Evolutionary conservation across 129 eudicot genomes (phyloP).

Genomic region (Flaveria trinervia): DNA sequence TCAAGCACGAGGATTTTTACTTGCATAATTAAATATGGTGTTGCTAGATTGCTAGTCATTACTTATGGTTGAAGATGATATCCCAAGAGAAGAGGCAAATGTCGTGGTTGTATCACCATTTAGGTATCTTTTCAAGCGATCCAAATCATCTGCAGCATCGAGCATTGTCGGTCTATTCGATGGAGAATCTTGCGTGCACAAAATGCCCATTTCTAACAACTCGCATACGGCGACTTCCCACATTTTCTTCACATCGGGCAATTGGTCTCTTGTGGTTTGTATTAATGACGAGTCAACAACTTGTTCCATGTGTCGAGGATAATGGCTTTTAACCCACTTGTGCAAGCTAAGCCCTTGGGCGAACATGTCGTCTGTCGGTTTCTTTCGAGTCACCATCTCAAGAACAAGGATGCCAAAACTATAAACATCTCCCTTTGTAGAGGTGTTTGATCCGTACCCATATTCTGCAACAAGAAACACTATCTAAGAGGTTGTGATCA

Average conservation of each 20-base stretch:
- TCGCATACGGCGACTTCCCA: slow-evolving; percentile 55
- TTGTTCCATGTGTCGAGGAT: slow-evolving; percentile 43
- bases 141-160: slow-evolving; percentile 59
- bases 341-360: slow-evolving; percentile 50
- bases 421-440: slow-evolving; percentile 60
- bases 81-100: slow-evolving; percentile 65
- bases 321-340: slow-evolving; percentile 46
- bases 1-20: background rate
- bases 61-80: slow-evolving; percentile 47
- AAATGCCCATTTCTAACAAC: slow-evolving; percentile 48
- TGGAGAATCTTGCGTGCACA: slow-evolving; percentile 56
- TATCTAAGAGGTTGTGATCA: no score
- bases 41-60: background rate
- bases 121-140: slow-evolving; percentile 56
- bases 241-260: slow-evolving; percentile 47
- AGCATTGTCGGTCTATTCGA: slow-evolving; percentile 58
- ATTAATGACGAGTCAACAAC: slow-evolving; percentile 45
- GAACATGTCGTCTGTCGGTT: slow-evolving; percentile 57
- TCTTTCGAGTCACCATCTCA: slow-evolving; percentile 62
- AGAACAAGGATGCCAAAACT: slow-evolving; percentile 61
- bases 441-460: slow-evolving; percentile 51
- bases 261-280: slow-evolving; percentile 45
- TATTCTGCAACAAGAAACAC: slow-evolving; percentile 40
- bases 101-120: slow-evolving; percentile 56
- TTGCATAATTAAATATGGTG: no score